phyloP scores from a whole-genome alignment of 1,284 basidiomycete genomes.

The Exobasidium cylindrosporum region DNA sequence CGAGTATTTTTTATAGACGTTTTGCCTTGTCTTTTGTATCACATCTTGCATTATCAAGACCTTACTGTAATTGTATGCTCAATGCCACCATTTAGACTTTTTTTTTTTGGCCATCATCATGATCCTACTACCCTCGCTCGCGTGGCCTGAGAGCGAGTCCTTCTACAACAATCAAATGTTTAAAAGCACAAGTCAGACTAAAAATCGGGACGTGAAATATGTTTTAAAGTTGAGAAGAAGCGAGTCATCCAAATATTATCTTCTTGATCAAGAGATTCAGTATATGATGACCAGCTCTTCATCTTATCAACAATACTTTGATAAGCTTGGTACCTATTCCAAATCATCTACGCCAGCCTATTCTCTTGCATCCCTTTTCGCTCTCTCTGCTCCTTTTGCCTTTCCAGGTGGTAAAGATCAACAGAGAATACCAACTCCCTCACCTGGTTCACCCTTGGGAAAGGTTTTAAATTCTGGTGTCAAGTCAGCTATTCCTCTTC shows the following conservation, averaged over 20 bases:
- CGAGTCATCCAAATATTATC: too few relatives aligned
- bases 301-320: slow-evolving; percentile 4
- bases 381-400: slow-evolving; percentile 8
- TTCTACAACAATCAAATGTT: too few relatives aligned
- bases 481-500: neutral
- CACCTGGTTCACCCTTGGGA: neutral
- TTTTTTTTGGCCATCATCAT: too few relatives aligned
- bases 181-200: too few relatives aligned
- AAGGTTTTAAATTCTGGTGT: neutral
- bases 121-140: too few relatives aligned
- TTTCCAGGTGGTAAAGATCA: slow-evolving; percentile 12
- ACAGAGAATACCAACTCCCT: neutral
- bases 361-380: neutral
- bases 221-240: too few relatives aligned
- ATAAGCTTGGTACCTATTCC: neutral
- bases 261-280: too few relatives aligned
- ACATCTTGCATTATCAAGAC: too few relatives aligned
- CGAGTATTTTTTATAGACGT: slow-evolving; percentile 11
- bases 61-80: too few relatives aligned
- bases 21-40: neutral
- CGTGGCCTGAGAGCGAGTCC: too few relatives aligned
- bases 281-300: neutral
- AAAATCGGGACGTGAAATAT: too few relatives aligned
- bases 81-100: too few relatives aligned
- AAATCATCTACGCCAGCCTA: slow-evolving; percentile 5